Conservation (phyloP, 768 basidiomycete species). For the Pisolithus albus region DNA sequence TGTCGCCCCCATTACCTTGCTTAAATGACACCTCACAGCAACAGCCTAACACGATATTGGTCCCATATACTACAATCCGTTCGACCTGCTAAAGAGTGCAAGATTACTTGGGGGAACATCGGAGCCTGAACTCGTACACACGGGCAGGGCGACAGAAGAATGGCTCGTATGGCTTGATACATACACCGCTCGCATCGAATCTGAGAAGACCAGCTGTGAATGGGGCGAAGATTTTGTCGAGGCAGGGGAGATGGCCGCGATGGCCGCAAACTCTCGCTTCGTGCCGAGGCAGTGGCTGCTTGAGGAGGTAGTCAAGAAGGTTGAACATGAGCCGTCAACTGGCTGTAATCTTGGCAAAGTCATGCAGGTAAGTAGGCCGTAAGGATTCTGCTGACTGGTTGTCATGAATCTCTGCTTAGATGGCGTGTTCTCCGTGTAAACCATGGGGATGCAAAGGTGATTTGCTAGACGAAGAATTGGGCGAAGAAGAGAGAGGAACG, state of each 20-base stretch:
- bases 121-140: constrained; percentile 38
- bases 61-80: background rate
- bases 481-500: constrained; percentile 63
- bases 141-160: constrained; percentile 40
- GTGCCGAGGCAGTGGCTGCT: constrained; percentile 93
- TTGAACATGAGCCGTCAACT: constrained; percentile 57
- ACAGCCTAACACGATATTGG: constrained; percentile 56
- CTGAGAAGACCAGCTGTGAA: constrained; percentile 35
- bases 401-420: constrained; percentile 37
- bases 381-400: background rate
- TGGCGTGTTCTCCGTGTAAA: constrained; percentile 83
- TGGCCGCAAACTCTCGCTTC: constrained; percentile 78
- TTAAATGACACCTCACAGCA: constrained; percentile 30
- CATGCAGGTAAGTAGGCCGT: constrained; percentile 50
- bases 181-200: constrained; percentile 54
- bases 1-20: background rate
- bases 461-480: constrained; percentile 40
- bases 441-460: constrained; percentile 77
- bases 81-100: constrained; percentile 19
- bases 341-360: constrained; percentile 70
- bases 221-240: constrained; percentile 41
- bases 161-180: constrained; percentile 59
- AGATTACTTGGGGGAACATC: constrained; percentile 42
- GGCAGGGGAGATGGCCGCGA: constrained; percentile 45
- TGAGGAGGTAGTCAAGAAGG: constrained; percentile 80